A percentile compares a stretch with the other conserved stretches of the same genome.
Conservation (phyloP, 768 basidiomycete genomes). For the Kwoniella sp. region DNA sequence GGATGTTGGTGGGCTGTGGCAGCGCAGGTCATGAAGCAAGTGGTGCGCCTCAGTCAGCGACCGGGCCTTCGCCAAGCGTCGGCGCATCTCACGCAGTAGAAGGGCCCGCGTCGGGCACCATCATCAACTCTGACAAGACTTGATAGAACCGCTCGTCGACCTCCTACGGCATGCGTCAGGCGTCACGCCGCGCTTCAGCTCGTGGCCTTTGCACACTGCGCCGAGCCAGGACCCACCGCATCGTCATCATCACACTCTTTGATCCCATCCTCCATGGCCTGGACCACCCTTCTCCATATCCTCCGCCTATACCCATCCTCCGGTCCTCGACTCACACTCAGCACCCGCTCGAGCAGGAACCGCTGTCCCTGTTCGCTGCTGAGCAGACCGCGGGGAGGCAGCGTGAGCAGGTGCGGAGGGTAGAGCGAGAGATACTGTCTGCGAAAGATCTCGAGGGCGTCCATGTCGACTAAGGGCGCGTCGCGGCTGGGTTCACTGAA, state of each 20-base stretch:
- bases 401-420: slow-evolving; percentile 26
- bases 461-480: too few relatives aligned
- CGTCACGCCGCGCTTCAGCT: too few relatives aligned
- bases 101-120: slow-evolving; percentile 5
- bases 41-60: too few relatives aligned
- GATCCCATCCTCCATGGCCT: slow-evolving; percentile 23
- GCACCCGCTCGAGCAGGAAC: slow-evolving; percentile 7
- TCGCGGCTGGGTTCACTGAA: too few relatives aligned
- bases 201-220: too few relatives aligned
- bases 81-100: slow-evolving; percentile 4
- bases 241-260: slow-evolving; percentile 8
- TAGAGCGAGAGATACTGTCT: slow-evolving; percentile 35
- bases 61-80: too few relatives aligned
- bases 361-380: neutral
- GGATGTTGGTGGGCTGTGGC: slow-evolving; percentile 30
- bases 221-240: slow-evolving; percentile 9
- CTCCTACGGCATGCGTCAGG: slow-evolving; percentile 19
- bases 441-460: slow-evolving; percentile 14
- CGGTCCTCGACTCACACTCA: slow-evolving; percentile 9
- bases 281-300: slow-evolving; percentile 31
- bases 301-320: slow-evolving; percentile 8
- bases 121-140: slow-evolving; percentile 36
- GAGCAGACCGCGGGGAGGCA: neutral
- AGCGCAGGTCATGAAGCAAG: neutral
- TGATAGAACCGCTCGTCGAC: slow-evolving; percentile 43